These are phyloP conservation scores for Ustilago xerochloae DNA, from an alignment of 1,284 basidiomycete genomes.

Conservation along the genomic window DNA sequence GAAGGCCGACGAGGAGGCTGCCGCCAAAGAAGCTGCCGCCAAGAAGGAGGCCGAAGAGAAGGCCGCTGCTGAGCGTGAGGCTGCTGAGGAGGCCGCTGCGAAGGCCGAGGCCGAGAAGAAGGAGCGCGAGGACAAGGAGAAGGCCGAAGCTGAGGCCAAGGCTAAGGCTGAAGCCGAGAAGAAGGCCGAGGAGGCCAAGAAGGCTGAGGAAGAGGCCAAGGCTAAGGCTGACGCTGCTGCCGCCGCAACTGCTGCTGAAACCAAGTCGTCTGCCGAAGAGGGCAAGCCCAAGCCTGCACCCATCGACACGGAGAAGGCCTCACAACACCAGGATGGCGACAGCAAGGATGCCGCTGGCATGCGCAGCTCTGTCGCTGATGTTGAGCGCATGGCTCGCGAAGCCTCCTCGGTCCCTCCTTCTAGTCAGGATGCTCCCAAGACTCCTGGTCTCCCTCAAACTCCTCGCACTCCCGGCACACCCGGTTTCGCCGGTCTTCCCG, in stretches of 20 bases:
- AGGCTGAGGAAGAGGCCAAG: slow-evolving; percentile 46
- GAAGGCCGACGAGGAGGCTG: slow-evolving; percentile 45
- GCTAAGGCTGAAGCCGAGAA: slow-evolving; percentile 15
- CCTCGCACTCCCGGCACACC: slow-evolving; percentile 63
- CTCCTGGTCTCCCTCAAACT: slow-evolving; percentile 51
- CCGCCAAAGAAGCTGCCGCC: slow-evolving; percentile 27
- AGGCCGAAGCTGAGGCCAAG: slow-evolving; percentile 34
- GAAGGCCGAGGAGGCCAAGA: slow-evolving; percentile 37
- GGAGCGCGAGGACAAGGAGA: slow-evolving; percentile 42
- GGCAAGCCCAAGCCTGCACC: slow-evolving; percentile 47
- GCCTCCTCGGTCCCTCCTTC: slow-evolving; percentile 63
- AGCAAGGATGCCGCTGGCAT: slow-evolving; percentile 41
- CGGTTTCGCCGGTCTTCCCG: slow-evolving; percentile 62
- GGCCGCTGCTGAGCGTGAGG: slow-evolving; percentile 39
- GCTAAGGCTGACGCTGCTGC: slow-evolving; percentile 36
- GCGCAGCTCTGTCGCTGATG: slow-evolving; percentile 57
- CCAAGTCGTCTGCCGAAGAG: slow-evolving; percentile 40
- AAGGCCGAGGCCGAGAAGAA: slow-evolving; percentile 37
- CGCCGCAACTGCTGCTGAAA: slow-evolving; percentile 29
- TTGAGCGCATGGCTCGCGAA: slow-evolving; percentile 63
- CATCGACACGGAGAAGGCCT: slow-evolving; percentile 46
- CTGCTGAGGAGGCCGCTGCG: slow-evolving; percentile 37
- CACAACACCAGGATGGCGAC: slow-evolving; percentile 34
- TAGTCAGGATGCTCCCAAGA: slow-evolving; percentile 53
- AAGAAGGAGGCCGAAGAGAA: slow-evolving; percentile 47